Base-by-base conservation (phyloP, 257 asterid genomes). In the Echites panduratus region DNA sequence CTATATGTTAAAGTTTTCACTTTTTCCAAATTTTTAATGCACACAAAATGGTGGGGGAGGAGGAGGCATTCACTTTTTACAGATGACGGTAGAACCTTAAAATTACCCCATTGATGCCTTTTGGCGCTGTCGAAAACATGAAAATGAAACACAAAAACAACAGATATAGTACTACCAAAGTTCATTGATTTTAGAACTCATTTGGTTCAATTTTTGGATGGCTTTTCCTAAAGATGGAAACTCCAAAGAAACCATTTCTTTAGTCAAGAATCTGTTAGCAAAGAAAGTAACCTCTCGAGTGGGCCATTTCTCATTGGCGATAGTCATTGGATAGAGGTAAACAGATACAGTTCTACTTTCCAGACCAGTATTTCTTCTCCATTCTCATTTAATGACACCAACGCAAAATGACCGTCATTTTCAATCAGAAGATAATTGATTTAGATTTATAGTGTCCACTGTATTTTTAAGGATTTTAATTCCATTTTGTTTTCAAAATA, bases 161-260 rank as follows among this genome's bases (percentile, higher is more conserved):
- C n/a, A n/a, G n/a, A n/a, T n/a, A n/a, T n/a, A n/a, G n/a, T n/a
- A n/a, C n/a, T n/a, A n/a, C n/a, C n/a, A n/a, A n/a, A n/a, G n/a
- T n/a, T n/a, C n/a, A 49, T 1, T 19, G 19, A 49, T 12, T 13
- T 11, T 48, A 19, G 53, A 48, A 16, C 56, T 11, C 43, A 64
- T 70, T 56, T 70, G 74, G 66, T 79, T 72, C 65, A 35, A 67
- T 57, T 82, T 74, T 78, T 76, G 78, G 86, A 80, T 84, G 84
- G 82, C 62, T 73, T 78, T 79, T 48, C 41, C 0, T 32, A 68
- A 71, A 74, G 65, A 47, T 41, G 64, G 77, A 62, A 78, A 47
- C 32, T 76, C 70, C n/a, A 57, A 35, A 64, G 73, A 48, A 74
- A 57, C 73, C 80, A 74, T 75, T 72, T 69, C 35, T 70, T 54